Evolutionary conservation across 2,329 filamentous ascomycete genomes (phyloP).

Genomic region (Magnaporthiopsis rhizophila): DNA sequence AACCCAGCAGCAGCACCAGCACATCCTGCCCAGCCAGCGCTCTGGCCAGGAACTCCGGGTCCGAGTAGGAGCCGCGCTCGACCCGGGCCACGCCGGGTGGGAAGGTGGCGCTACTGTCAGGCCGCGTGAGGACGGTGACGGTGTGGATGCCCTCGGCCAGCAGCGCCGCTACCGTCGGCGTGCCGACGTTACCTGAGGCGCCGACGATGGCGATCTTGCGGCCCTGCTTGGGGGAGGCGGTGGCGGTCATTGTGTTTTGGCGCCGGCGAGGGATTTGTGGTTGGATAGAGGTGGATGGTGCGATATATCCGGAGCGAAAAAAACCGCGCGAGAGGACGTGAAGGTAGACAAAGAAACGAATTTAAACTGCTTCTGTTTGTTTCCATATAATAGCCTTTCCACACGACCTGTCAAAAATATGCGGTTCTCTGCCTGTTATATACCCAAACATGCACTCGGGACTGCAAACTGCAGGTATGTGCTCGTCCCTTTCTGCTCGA

Average conservation of each 20-base stretch:
- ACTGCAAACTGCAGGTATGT: no score
- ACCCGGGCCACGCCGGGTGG: conserved; percentile 31
- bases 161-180: conserved; percentile 27
- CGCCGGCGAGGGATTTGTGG: no score
- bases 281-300: no score
- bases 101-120: conserved; percentile 30
- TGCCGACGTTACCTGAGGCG: conserved; percentile 30
- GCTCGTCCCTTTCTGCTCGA: no score
- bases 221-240: conserved; percentile 5
- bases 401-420: no score
- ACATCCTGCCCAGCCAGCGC: conserved; percentile 14
- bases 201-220: conserved; percentile 22
- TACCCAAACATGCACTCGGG: no score
- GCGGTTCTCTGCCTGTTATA: no score
- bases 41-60: conserved; percentile 16
- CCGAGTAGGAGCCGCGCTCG: conserved; percentile 24
- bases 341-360: no score
- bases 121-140: conserved; percentile 41
- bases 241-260: not conserved
- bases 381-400: no score
- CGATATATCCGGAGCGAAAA: no score
- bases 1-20: conserved; percentile 8
- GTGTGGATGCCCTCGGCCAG: conserved; percentile 35
- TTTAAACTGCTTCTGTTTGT: no score
- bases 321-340: no score